Base-by-base conservation (phyloP, 1,284 basidiomycete species). In the Ganoderma meredithae region DNA sequence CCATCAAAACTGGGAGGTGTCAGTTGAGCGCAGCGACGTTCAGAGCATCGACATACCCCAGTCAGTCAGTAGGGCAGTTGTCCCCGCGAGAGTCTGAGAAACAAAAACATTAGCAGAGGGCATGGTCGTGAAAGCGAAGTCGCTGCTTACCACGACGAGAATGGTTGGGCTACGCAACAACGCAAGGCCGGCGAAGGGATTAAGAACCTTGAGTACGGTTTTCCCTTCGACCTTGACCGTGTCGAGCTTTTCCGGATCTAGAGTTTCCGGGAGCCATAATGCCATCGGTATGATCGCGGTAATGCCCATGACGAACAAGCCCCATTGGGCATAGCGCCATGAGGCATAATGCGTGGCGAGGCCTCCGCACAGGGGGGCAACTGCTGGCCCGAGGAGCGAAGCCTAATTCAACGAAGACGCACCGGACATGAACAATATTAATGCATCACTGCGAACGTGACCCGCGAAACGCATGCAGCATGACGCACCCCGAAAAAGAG, bases 321-420 rank as follows among this genome's bases (percentile, higher is more conserved):
- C 74, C 41, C 80, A 79, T 77, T 95, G 92, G 76, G 91, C 88
- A 1, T 84, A 75, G 2, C 92, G 85, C 94, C 94, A 95, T 0
- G 91, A 90, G 52, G 81, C 82, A 69, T 89, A 89, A 64, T 88
- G 79, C 0, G 88, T 81, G 0, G 83, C 79, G 25, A 82, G 33
- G 55, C 87, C 88, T 79, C 79, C 79, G 0, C 73, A 69, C 7
- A 81, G 60, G 1, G 80, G 81, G 2, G 81, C 80, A 8, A 82
- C 65, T 1, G 81, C 78, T 1, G 80, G 79, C 0, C 81, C 81
- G 13, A 82, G 67, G 12, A 80, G 75, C 27, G 73, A 72, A 17
- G 77, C 77, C 79, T 80, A 56, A 27, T 25, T 17, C 31, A 62
- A 31, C 25, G 13, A 49, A 22, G 47, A 10, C 9, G n/a, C n/a